Conservation (phyloP, 108 stramenopile species). For the Conticribra guillardii region DNA sequence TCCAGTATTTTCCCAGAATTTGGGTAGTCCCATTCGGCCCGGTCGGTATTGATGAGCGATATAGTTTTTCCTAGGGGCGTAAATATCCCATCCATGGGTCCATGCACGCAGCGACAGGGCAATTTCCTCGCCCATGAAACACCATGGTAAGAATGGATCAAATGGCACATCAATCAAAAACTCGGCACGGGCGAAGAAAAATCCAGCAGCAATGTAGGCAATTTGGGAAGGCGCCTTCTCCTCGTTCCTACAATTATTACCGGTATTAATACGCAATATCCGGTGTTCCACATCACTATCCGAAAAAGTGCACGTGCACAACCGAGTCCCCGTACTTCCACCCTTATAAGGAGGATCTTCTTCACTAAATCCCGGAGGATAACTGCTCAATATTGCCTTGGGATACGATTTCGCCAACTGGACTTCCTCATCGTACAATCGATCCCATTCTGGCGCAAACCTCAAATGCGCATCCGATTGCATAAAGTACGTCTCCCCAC, state of each 20-base stretch:
- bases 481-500: constrained; percentile 89
- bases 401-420: constrained; percentile 64
- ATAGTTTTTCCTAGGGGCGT: constrained; percentile 83
- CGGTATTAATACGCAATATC: constrained; percentile 74
- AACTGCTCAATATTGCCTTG: constrained; percentile 75
- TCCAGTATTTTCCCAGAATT: constrained; percentile 94
- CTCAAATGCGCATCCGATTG: constrained; percentile 90
- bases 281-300: constrained; percentile 62
- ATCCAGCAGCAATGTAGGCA: constrained; percentile 90
- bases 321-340: constrained; percentile 55
- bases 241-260: constrained; percentile 29
- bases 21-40: constrained; percentile 82
- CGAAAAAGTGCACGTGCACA: constrained; percentile 70
- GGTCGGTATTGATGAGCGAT: constrained; percentile 92
- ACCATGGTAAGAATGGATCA: constrained; percentile 95
- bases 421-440: constrained; percentile 65
- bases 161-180: constrained; percentile 90
- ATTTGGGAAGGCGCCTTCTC: constrained; percentile 42
- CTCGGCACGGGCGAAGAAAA: constrained; percentile 84
- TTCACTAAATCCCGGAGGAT: constrained; percentile 82
- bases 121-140: constrained; percentile 98
- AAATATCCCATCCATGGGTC: constrained; percentile 94
- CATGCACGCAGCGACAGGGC: constrained; percentile 78
- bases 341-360: constrained; percentile 51
- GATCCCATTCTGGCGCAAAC: constrained; percentile 86